A percentile compares a stretch with the other conserved stretches of the same genome.
Evolutionary conservation across 441 rosid genomes (phyloP).

Genomic region (Manihot esculenta): DNA sequence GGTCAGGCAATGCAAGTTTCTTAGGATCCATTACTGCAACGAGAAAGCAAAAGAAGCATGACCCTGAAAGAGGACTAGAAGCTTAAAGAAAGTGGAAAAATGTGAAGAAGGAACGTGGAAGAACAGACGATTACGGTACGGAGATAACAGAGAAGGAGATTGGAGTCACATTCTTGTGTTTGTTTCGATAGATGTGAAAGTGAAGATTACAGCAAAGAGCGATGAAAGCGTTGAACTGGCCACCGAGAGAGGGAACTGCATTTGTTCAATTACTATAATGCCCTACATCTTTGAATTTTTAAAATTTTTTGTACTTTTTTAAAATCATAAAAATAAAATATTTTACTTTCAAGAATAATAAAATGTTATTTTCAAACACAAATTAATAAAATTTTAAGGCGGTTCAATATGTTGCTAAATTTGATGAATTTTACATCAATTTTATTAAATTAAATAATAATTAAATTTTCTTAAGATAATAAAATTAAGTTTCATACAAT

Average conservation of each 20-base stretch:
- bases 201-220: neutral
- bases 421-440: too few species aligned
- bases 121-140: neutral
- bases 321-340: too few species aligned
- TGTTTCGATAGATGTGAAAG: neutral
- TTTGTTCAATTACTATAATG: neutral
- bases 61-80: neutral
- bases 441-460: too few species aligned
- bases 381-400: too few species aligned
- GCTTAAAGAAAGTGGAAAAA: neutral
- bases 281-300: neutral
- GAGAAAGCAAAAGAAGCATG: neutral
- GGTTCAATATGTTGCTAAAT: too few species aligned
- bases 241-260: neutral
- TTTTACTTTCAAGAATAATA: too few species aligned
- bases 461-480: too few species aligned
- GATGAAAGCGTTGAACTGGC: neutral
- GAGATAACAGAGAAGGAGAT: constrained; percentile 1
- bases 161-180: neutral
- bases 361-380: too few species aligned
- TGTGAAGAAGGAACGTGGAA: constrained; percentile 4
- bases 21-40: constrained; percentile 40
- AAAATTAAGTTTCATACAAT: too few species aligned
- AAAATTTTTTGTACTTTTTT: too few species aligned
- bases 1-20: constrained; percentile 44